These are phyloP conservation scores for Saturnispora mendoncae DNA, from an alignment of 805 yeast genomes.

Conservation along the genomic window DNA sequence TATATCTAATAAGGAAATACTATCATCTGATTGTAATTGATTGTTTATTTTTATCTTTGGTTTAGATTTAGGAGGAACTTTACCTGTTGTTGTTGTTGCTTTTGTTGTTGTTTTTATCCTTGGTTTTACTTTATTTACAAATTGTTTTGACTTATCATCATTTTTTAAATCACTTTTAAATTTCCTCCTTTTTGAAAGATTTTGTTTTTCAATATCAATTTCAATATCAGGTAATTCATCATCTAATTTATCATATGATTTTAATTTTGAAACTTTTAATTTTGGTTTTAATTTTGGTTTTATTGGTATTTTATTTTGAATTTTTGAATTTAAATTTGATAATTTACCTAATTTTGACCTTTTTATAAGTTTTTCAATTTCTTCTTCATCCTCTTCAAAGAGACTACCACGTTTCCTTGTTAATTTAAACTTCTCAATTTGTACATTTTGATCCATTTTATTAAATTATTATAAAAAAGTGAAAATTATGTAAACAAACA, in stretches of 20 bases:
- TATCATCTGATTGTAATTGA: neutral
- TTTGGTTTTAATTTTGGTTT: neutral
- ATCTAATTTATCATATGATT: too few species aligned
- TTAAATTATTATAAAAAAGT: too few species aligned
- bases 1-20: slow-evolving; percentile 1
- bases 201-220: too few species aligned
- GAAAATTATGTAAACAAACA: too few species aligned
- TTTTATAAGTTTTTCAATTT: neutral
- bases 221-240: too few species aligned
- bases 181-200: too few species aligned
- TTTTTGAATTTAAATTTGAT: too few species aligned
- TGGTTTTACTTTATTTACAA: too few species aligned
- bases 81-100: slow-evolving; percentile 12
- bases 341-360: slow-evolving; percentile 17
- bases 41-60: slow-evolving; percentile 13
- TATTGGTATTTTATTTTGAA: slow-evolving; percentile 14
- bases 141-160: too few species aligned
- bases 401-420: slow-evolving; percentile 7
- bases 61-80: neutral
- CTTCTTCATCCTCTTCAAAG: slow-evolving; percentile 9
- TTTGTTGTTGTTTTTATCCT: slow-evolving; percentile 15
- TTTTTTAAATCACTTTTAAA: too few species aligned
- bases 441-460: too few species aligned
- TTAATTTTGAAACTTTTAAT: too few species aligned
- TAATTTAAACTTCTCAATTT: neutral